phyloP scores from a whole-genome alignment of 139 green algal species.

The Ostreobium quekettii region DNA sequence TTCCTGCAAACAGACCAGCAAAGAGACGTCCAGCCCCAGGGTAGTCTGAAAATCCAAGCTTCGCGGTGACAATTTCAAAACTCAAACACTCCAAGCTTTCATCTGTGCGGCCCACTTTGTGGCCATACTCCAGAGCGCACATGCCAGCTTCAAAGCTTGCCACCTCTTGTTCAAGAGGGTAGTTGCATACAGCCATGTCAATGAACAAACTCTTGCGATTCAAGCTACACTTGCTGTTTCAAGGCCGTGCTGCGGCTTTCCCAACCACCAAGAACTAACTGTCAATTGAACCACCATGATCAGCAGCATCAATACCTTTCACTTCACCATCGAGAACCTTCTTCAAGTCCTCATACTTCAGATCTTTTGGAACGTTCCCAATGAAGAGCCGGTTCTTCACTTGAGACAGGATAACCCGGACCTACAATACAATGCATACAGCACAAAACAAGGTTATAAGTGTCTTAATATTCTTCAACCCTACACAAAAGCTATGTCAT shows the following conservation, averaged over 20 bases:
- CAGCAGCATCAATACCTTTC: conserved; percentile 15
- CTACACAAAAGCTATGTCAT: background rate
- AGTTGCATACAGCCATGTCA: background rate
- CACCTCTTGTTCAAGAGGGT: background rate
- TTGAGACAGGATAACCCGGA: conserved; percentile 38
- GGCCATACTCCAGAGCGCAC: too few relatives aligned
- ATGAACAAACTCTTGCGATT: background rate
- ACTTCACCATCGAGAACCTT: conserved; percentile 18
- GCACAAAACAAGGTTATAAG: background rate
- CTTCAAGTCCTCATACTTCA: conserved; percentile 45
- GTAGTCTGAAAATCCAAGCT: background rate
- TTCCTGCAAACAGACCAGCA: background rate
- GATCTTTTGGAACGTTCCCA: conserved; percentile 64
- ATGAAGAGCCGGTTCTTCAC: conserved; percentile 83
- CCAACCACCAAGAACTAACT: background rate
- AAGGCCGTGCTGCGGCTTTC: conserved; percentile 1
- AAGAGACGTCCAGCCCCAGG: background rate
- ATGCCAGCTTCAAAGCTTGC: too few relatives aligned
- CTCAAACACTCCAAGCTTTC: too few relatives aligned
- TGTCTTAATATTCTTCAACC: background rate
- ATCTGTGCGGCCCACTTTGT: too few relatives aligned
- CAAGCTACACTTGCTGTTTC: background rate
- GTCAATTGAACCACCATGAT: background rate
- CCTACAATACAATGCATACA: conserved; percentile 18
- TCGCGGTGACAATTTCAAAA: background rate